Evolutionary conservation across 139 green algal genomes (phyloP).

Genomic region (Eudorina sp.): DNA sequence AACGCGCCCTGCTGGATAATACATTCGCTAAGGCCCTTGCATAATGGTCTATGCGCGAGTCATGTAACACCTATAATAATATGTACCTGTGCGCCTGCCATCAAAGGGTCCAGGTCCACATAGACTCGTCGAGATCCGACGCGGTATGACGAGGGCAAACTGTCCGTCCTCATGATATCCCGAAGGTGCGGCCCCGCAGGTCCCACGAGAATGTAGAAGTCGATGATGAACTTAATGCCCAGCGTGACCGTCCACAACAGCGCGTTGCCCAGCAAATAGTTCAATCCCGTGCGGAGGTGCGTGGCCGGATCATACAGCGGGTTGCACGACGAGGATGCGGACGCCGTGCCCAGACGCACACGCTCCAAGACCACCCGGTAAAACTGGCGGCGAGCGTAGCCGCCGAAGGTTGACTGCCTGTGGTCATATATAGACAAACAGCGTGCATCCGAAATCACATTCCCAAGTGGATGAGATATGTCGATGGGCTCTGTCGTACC

Average conservation of each 20-base stretch:
- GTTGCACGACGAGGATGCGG: neutral
- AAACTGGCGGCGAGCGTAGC: neutral
- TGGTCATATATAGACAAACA: too few relatives aligned
- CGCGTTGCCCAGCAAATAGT: conserved; percentile 58
- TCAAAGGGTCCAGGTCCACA: conserved; percentile 15
- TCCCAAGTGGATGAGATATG: too few relatives aligned
- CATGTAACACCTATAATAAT: too few relatives aligned
- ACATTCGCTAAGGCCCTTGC: too few relatives aligned
- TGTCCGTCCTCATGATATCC: neutral
- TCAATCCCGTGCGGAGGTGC: conserved; percentile 7
- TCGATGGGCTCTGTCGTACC: too few relatives aligned
- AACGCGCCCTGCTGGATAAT: too few relatives aligned
- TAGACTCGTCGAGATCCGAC: neutral
- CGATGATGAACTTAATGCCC: conserved; percentile 72
- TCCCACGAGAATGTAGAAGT: conserved; percentile 64
- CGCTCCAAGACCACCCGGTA: neutral
- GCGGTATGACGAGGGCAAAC: neutral
- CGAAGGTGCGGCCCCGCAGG: neutral
- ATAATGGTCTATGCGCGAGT: too few relatives aligned
- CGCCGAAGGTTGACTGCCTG: conserved; percentile 18
- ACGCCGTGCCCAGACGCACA: neutral
- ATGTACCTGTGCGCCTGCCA: conserved; percentile 11
- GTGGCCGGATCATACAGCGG: conserved; percentile 8
- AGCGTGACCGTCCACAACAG: conserved; percentile 73
- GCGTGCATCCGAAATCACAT: too few relatives aligned